Conservation (phyloP, 2,329 filamentous ascomycete genomes). For the Sphaerulina musiva region DNA sequence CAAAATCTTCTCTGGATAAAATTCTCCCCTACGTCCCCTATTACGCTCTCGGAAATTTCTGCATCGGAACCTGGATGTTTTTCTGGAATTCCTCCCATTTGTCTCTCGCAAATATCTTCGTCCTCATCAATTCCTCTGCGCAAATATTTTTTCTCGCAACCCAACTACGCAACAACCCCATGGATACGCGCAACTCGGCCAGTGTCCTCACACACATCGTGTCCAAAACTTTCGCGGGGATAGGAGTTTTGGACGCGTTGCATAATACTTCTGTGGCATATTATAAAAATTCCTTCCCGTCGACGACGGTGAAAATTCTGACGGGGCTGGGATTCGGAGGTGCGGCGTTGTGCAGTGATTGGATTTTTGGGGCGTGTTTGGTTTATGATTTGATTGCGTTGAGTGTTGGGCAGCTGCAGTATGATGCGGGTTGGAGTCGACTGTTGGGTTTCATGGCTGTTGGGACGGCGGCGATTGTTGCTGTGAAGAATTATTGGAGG, state of each 20-base stretch:
- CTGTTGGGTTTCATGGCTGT: constrained; percentile 48
- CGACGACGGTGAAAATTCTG: constrained; percentile 43
- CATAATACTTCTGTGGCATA: constrained; percentile 55
- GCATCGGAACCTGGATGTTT: constrained; percentile 55
- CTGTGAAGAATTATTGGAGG: constrained; percentile 47
- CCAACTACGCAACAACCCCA: constrained; percentile 36
- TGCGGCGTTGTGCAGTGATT: constrained; percentile 48
- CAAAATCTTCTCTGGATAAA: constrained; percentile 39
- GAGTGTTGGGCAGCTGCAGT: constrained; percentile 49
- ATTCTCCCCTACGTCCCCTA: constrained; percentile 52
- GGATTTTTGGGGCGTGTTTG: constrained; percentile 55
- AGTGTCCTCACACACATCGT: constrained; percentile 54
- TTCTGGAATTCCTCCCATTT: constrained; percentile 53
- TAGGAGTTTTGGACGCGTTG: constrained; percentile 53
- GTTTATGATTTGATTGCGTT: constrained; percentile 54
- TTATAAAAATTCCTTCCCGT: constrained; percentile 45
- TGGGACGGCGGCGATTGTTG: constrained; percentile 49
- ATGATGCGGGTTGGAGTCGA: constrained; percentile 44
- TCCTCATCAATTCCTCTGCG: constrained; percentile 49
- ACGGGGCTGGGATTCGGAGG: constrained; percentile 52
- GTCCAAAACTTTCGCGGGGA: constrained; percentile 55
- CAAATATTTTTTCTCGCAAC: constrained; percentile 51
- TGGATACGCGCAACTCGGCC: constrained; percentile 44
- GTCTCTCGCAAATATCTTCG: constrained; percentile 50
- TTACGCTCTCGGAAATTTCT: constrained; percentile 52